phyloP scores from a whole-genome alignment of 2,329 filamentous ascomycete genomes.

The Pyricularia sp. region DNA sequence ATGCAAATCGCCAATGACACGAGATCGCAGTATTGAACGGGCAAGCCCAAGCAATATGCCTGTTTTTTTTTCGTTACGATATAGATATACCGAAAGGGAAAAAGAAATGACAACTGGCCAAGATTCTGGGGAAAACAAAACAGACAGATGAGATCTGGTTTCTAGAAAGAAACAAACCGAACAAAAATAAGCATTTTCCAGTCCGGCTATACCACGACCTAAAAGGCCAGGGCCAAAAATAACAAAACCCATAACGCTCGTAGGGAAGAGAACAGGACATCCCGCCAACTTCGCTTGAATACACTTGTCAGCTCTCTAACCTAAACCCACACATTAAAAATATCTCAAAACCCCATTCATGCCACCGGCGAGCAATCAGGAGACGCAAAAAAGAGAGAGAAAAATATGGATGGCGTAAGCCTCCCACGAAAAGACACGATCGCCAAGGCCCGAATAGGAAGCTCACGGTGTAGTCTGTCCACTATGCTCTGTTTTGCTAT shows the following conservation, averaged over 20 bases:
- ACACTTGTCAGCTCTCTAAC: background rate
- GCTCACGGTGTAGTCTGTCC: background rate
- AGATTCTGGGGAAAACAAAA: background rate
- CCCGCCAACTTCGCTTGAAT: background rate
- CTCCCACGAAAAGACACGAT: background rate
- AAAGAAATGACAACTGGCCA: background rate
- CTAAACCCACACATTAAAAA: background rate
- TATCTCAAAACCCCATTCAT: background rate
- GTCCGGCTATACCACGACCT: too few species aligned
- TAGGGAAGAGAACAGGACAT: too few species aligned
- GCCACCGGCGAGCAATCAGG: background rate
- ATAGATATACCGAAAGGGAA: background rate
- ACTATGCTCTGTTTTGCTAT: background rate
- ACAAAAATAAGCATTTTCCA: background rate
- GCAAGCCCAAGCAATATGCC: background rate
- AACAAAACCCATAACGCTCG: too few species aligned
- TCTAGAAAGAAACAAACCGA: background rate
- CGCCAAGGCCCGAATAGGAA: background rate
- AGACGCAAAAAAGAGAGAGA: background rate
- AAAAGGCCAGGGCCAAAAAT: too few species aligned
- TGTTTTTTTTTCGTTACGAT: too few species aligned
- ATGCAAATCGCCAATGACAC: background rate
- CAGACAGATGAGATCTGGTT: background rate
- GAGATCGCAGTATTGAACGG: background rate
- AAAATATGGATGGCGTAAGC: background rate